Evolutionary conservation across 2,329 filamentous ascomycete genomes (phyloP).

Genomic region (Xylaria arbuscula): DNA sequence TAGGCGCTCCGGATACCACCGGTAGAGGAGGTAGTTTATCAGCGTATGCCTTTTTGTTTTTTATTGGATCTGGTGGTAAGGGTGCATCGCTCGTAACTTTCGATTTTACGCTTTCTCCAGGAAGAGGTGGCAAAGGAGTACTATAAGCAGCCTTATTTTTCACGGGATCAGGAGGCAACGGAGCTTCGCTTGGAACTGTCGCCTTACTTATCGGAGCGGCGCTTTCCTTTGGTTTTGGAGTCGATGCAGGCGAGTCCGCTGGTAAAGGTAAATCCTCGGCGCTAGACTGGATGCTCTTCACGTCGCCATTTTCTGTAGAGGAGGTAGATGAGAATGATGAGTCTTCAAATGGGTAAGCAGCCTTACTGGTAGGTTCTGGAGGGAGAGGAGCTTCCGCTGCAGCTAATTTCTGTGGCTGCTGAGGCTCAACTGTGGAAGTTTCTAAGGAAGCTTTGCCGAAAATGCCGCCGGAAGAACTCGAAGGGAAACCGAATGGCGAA

Average conservation of each 20-base stretch:
- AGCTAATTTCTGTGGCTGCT: slow-evolving; percentile 54
- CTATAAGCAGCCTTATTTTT: slow-evolving; percentile 51
- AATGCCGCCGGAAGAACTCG: slow-evolving; percentile 41
- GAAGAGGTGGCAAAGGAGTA: slow-evolving; percentile 45
- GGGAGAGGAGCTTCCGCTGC: slow-evolving; percentile 59
- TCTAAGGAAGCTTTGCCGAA: slow-evolving; percentile 41
- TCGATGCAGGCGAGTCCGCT: slow-evolving; percentile 49
- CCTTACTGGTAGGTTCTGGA: slow-evolving; percentile 67
- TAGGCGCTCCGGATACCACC: slow-evolving; percentile 43
- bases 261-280: slow-evolving; percentile 49
- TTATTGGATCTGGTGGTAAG: slow-evolving; percentile 54
- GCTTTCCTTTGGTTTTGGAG: slow-evolving; percentile 40
- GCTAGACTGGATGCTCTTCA: slow-evolving; percentile 38
- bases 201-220: slow-evolving; percentile 36
- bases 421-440: slow-evolving; percentile 42
- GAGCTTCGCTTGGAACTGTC: slow-evolving; percentile 51
- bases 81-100: slow-evolving; percentile 53
- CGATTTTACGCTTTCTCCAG: slow-evolving; percentile 42
- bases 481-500: slow-evolving; percentile 53
- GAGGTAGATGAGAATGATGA: slow-evolving; percentile 64
- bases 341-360: slow-evolving; percentile 60
- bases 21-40: slow-evolving; percentile 53
- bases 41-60: slow-evolving; percentile 49
- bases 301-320: slow-evolving; percentile 50
- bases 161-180: slow-evolving; percentile 51